Evolutionary conservation across 176 grass and related monocot species (phyloP), one percentile per base, ranked within the genome.

Genomic region (Puya raimondii): DNA sequence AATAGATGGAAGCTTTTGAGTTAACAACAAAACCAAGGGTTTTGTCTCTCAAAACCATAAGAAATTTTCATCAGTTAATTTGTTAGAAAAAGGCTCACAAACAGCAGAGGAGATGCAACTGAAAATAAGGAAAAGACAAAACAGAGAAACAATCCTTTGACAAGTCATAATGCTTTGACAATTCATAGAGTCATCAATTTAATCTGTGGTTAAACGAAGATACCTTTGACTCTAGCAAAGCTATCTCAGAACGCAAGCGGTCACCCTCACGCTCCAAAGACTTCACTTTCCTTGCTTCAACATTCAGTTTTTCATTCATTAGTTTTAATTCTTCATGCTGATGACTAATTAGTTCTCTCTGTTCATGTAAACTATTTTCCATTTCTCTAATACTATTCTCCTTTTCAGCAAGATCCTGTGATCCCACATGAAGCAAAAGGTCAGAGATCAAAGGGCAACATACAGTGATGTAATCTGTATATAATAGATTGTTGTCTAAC

Each of bases 181-280:
- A 26, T 21, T 47, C 4, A 70, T 12, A 66, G 54, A 86, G 50
- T 54, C 12, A 74, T 27, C n/a, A 11, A 58, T 69, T 53, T 10
- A 69, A 73, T 63, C 12, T 78, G 52, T 56, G 13, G 20, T 26
- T 7, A 48, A 59, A 17, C 27, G 51, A 67, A 27, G 52, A 16
- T 74, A 97, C 94, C 94, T 97, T 97, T 23, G 89, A 92, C 82
- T 97, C 94, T 20, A 97, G 77, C 73, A 97, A 80, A 26, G 89
- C 84, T 47, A 97, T 79, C 75, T 92, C 89, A 64, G 86, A 82
- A 61, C 84, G 89, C 68, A 97, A 70, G 51, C 91, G 86, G 68
- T 97, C 94, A 80, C 80, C 90, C 66, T 97, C 89, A 68, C 94
- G 75, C 89, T 97, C 94, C 74, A 92, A 81, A 49, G 89, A 97